Percentiles rank a stretch among this genome's conserved stretches.
These are phyloP conservation scores for Trichoderma koningiopsis DNA, from an alignment of 2,329 filamentous ascomycete genomes.

Conservation along the genomic window DNA sequence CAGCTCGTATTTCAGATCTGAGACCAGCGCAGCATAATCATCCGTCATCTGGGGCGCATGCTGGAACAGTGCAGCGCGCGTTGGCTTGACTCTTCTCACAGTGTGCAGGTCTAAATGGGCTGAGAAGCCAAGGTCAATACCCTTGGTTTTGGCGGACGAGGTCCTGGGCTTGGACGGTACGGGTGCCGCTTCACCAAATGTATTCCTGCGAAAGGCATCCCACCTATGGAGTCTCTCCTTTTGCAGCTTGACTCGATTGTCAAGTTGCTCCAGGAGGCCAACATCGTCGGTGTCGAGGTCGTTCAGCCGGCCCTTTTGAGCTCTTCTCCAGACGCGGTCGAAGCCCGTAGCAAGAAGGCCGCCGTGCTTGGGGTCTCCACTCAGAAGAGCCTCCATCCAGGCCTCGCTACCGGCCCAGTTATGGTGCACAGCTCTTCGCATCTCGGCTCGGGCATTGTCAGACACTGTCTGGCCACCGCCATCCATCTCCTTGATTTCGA, in stretches of 20 bases:
- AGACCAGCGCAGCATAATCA: conserved; percentile 50
- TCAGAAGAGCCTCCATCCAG: conserved; percentile 71
- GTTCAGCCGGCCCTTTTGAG: conserved; percentile 60
- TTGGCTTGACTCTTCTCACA: conserved; percentile 34
- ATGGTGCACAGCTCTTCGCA: conserved; percentile 64
- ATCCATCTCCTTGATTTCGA: conserved; percentile 38
- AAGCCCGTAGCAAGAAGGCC: conserved; percentile 71
- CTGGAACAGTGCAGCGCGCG: conserved; percentile 33
- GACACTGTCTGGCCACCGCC: conserved; percentile 40
- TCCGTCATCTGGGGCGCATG: conserved; percentile 35
- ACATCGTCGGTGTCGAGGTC: conserved; percentile 56
- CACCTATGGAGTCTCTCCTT: conserved; percentile 70
- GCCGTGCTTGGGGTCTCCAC: conserved; percentile 61
- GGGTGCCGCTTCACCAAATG: conserved; percentile 42
- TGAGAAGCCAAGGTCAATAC: conserved; percentile 57
- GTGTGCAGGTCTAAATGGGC: conserved; percentile 53
- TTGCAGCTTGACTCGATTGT: conserved; percentile 67
- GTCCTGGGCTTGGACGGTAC: conserved; percentile 32
- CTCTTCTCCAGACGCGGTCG: conserved; percentile 69
- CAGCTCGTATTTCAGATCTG: conserved; percentile 47
- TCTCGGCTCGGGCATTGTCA: conserved; percentile 47
- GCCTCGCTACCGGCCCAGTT: conserved; percentile 79
- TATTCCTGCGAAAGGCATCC: conserved; percentile 64
- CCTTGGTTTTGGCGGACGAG: conserved; percentile 37
- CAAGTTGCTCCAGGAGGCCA: conserved; percentile 70